Evolutionary conservation across 768 basidiomycete species (phyloP).

Genomic region (Termitomyces eurrhizus): DNA sequence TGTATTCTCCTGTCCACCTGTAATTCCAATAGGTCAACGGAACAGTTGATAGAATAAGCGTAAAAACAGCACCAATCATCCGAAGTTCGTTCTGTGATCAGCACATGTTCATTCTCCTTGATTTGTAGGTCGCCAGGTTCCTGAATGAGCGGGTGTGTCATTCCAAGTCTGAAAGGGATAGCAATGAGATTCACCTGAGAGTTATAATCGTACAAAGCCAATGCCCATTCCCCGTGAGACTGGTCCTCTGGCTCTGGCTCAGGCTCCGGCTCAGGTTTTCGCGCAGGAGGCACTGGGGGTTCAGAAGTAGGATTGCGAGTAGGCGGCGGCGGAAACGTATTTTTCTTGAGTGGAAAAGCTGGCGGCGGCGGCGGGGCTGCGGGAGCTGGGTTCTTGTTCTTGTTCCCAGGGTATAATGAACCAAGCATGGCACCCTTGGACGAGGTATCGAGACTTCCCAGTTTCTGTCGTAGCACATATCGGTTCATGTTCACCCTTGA

Average conservation of each 20-base stretch:
- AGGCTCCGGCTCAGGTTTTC: slow-evolving; percentile 29
- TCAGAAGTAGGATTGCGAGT: slow-evolving; percentile 7
- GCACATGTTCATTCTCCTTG: slow-evolving; percentile 51
- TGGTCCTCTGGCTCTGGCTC: slow-evolving; percentile 33
- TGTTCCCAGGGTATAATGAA: slow-evolving; percentile 39
- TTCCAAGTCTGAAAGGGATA: neutral
- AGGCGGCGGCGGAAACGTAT: slow-evolving; percentile 22
- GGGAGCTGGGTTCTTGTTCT: slow-evolving; percentile 34
- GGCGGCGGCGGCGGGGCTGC: slow-evolving; percentile 27
- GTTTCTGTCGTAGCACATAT: slow-evolving; percentile 36
- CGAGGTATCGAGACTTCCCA: slow-evolving; percentile 57
- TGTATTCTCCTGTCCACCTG: slow-evolving; percentile 67
- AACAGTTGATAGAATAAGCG: neutral
- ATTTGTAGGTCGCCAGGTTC: slow-evolving; percentile 67
- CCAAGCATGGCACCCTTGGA: slow-evolving; percentile 44
- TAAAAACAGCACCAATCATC: slow-evolving; percentile 60
- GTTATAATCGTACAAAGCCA: slow-evolving; percentile 72
- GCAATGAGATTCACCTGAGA: slow-evolving; percentile 41
- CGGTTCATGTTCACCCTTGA: neutral
- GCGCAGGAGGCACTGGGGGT: slow-evolving; percentile 22
- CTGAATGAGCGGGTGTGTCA: slow-evolving; percentile 27
- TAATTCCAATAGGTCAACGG: neutral
- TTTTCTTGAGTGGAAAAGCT: slow-evolving; percentile 39
- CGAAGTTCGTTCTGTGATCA: slow-evolving; percentile 62
- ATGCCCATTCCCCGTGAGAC: slow-evolving; percentile 66